phyloP scores from a whole-genome alignment of 2,329 filamentous ascomycete species.

The Rhytidhysteron rufulum region DNA sequence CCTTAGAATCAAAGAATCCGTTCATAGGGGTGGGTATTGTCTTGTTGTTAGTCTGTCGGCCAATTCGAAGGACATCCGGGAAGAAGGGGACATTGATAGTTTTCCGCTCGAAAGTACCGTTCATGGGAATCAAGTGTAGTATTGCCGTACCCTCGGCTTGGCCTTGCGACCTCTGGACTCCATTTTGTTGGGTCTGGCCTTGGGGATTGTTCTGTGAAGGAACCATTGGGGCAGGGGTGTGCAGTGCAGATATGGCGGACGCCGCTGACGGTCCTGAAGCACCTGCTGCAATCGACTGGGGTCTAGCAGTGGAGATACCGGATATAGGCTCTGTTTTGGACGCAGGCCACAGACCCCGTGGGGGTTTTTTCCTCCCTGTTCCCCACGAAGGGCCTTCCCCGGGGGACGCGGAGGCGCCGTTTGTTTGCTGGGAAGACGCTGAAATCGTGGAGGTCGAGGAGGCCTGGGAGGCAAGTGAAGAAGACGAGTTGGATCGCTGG shows the following conservation, averaged over 20 bases:
- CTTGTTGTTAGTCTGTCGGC: constrained; percentile 94
- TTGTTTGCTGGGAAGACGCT: constrained; percentile 57
- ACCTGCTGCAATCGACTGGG: constrained; percentile 58
- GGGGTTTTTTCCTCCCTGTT: constrained; percentile 48
- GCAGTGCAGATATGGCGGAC: constrained; percentile 60
- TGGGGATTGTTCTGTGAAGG: constrained; percentile 68
- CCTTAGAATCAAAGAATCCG: constrained; percentile 97
- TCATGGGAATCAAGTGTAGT: constrained; percentile 82
- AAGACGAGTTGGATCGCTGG: constrained; percentile 86
- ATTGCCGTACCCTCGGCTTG: constrained; percentile 66
- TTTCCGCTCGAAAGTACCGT: constrained; percentile 95
- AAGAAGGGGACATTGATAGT: constrained; percentile 89
- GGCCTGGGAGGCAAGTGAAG: constrained; percentile 64
- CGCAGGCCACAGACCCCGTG: constrained; percentile 60
- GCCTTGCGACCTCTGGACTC: constrained; percentile 42
- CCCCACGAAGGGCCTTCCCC: constrained; percentile 30
- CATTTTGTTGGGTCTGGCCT: constrained; percentile 57
- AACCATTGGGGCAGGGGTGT: constrained; percentile 59
- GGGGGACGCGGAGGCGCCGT: constrained; percentile 50
- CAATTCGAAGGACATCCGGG: constrained; percentile 92
- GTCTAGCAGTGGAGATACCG: constrained; percentile 58
- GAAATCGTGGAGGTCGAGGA: constrained; percentile 66
- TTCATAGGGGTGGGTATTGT: constrained; percentile 87
- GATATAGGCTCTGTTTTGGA: constrained; percentile 64
- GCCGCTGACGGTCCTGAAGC: constrained; percentile 57